Evolutionary conservation across 495 filamentous ascomycete species (phyloP), one percentile per base, ranked within the genome.

Genomic region (Clohesyomyces aquaticus): DNA sequence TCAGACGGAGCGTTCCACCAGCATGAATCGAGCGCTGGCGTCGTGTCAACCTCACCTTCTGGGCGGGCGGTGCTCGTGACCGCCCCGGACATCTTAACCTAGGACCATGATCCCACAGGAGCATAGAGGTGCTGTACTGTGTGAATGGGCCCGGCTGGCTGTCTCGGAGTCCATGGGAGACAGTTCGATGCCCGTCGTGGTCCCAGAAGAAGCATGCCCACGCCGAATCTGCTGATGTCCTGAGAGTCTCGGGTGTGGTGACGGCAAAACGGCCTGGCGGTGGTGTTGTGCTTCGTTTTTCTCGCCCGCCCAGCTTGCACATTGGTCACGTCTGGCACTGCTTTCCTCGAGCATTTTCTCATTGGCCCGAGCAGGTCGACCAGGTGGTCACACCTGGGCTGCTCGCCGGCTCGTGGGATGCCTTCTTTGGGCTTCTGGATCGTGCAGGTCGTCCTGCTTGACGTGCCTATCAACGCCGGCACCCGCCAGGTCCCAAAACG

Each of bases 371-470:
- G 32, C 4, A 26, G 11, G 25, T 26, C 3, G 22, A 18, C 4
- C 32, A 29, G 27, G 18, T 10, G 22, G 29, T 23, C 52, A 52
- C 42, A 22, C 1, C n/a, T n/a, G 19, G 54, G 52, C 23, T 19
- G 19, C 61, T 47, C 1, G 60, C 54, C 38, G 63, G 21, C 63
- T 59, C 47, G 22, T 54, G 47, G 55, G 38, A 23, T 27, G 9
- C n/a, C 63, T 66, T 56, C 50, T 19, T 66, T 29, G 56, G 56
- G 52, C 48, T 65, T 65, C 66, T 68, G 61, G 56, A 64, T 64
- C 54, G 55, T n/a, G n/a, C 29, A 42, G 59, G 54, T 55, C 8
- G 46, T 42, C 28, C 21, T 25, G 45, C 18, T 19, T 19, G 14
- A 8, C 58, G 63, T 23, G 57, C 63, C 63, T 66, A 56, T 66